These are phyloP conservation scores for Paraphaeosphaeria sporulosa DNA, from an alignment of 2,329 filamentous ascomycete genomes.

Conservation along the genomic window DNA sequence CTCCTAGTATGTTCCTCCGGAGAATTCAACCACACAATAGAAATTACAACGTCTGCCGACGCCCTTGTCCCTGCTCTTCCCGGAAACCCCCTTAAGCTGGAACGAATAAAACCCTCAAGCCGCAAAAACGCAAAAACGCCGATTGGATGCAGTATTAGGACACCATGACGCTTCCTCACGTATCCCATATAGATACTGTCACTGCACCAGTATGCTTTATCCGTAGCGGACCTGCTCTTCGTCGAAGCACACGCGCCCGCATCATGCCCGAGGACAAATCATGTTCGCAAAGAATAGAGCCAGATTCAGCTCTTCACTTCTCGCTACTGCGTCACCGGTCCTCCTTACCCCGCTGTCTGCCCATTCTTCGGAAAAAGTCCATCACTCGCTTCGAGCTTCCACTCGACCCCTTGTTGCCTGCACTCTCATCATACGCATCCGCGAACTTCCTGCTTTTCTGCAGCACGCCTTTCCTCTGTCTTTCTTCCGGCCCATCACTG, in stretches of 20 bases:
- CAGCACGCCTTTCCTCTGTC: constrained; percentile 62
- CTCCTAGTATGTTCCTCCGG: constrained; percentile 1
- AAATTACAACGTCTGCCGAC: constrained; percentile 13
- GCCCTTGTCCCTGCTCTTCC: neutral
- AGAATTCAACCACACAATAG: constrained; percentile 11
- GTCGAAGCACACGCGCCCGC: constrained; percentile 6
- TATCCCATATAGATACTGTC: neutral
- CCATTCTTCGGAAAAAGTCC: constrained; percentile 94
- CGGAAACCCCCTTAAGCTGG: neutral
- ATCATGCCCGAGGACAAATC: neutral
- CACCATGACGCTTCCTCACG: constrained; percentile 5
- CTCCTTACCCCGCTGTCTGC: constrained; percentile 67
- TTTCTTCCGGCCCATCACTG: constrained; percentile 32
- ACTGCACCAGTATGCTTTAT: neutral
- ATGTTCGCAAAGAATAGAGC: constrained; percentile 4
- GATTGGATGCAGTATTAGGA: constrained; percentile 8
- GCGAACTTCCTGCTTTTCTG: constrained; percentile 89
- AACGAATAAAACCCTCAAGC: constrained; percentile 3
- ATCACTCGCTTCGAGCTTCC: constrained; percentile 93
- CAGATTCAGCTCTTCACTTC: neutral
- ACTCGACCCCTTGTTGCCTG: constrained; percentile 40
- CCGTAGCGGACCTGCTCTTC: neutral
- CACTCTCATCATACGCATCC: constrained; percentile 79
- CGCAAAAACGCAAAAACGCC: constrained; percentile 8
- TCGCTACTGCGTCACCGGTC: constrained; percentile 26